Percentiles rank a stretch among this genome's conserved stretches.
Evolutionary conservation across 768 basidiomycete species (phyloP).

Genomic region (Postia placenta): DNA sequence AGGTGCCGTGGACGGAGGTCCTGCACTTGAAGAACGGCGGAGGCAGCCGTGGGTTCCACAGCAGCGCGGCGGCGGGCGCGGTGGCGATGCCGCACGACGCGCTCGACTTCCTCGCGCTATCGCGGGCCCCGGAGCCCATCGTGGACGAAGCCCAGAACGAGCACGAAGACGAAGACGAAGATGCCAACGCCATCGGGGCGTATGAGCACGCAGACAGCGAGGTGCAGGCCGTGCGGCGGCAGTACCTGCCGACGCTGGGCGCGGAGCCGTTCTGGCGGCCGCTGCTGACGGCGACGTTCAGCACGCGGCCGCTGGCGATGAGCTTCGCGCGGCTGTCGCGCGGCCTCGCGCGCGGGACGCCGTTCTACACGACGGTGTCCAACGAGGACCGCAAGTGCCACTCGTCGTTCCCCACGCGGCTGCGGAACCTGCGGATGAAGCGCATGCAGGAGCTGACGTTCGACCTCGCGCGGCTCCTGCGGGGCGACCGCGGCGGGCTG

Average conservation of each 20-base stretch:
- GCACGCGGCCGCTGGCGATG: conserved; percentile 36
- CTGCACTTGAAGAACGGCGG: conserved; percentile 4
- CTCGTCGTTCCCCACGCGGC: conserved; percentile 24
- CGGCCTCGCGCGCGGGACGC: conserved; percentile 26
- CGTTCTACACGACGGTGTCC: conserved; percentile 29
- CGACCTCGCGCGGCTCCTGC: conserved; percentile 25
- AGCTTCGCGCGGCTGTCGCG: conserved; percentile 29
- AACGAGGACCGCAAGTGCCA: conserved; percentile 29
- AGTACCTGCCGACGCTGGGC: conserved; percentile 25
- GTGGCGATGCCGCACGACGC: conserved; percentile 1
- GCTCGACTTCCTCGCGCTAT: neutral
- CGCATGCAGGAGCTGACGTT: conserved; percentile 27
- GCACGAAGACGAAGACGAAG: conserved; percentile 8
- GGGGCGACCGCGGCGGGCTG: conserved; percentile 33
- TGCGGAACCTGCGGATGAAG: conserved; percentile 29
- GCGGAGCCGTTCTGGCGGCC: conserved; percentile 34
- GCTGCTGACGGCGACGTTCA: conserved; percentile 31
- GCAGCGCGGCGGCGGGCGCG: conserved; percentile 15
- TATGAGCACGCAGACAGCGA: neutral
- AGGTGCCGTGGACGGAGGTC: conserved; percentile 14
- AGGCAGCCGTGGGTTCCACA: conserved; percentile 14
- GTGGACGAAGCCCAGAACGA: neutral
- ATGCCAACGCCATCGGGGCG: conserved; percentile 1
- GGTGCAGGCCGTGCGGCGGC: conserved; percentile 14
- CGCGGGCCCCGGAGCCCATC: neutral